A percentile compares a stretch with the other conserved stretches of the same genome.
Evolutionary conservation across 2,329 filamentous ascomycete genomes (phyloP).

Genomic region (Mycogone perniciosa): DNA sequence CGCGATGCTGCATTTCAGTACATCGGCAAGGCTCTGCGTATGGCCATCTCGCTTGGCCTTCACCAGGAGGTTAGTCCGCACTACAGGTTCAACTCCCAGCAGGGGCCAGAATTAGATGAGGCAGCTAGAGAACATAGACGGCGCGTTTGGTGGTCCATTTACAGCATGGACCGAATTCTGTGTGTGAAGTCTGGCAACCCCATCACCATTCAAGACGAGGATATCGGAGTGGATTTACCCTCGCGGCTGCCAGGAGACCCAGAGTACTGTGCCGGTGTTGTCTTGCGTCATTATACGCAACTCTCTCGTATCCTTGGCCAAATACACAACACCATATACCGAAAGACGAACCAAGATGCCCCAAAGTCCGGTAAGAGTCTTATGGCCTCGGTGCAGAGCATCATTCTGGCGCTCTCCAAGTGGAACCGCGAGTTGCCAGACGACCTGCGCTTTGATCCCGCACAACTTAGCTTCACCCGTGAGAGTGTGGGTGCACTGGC

Average conservation of each 20-base stretch:
- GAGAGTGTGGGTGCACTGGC: constrained; percentile 46
- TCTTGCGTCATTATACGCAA: constrained; percentile 46
- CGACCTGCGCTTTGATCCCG: constrained; percentile 42
- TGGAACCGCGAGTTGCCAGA: constrained; percentile 45
- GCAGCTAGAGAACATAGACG: constrained; percentile 42
- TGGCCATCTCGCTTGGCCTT: constrained; percentile 51
- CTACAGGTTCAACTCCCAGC: constrained; percentile 37
- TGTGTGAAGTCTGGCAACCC: constrained; percentile 50
- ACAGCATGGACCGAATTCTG: constrained; percentile 47
- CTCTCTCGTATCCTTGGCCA: constrained; percentile 46
- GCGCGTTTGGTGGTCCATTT: constrained; percentile 51
- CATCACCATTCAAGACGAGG: constrained; percentile 48
- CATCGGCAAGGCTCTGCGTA: constrained; percentile 47
- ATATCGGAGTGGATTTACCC: constrained; percentile 36
- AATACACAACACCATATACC: constrained; percentile 42
- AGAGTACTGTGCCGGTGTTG: constrained; percentile 38
- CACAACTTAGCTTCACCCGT: constrained; percentile 37
- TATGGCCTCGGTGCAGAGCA: constrained; percentile 44
- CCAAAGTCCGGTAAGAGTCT: constrained; percentile 41
- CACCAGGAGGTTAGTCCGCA: constrained; percentile 46
- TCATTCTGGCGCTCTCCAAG: constrained; percentile 41
- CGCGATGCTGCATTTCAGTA: constrained; percentile 50
- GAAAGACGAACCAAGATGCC: constrained; percentile 29
- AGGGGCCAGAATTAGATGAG: constrained; percentile 27
- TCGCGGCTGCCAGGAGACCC: constrained; percentile 30